These are phyloP conservation scores for Chytriomyces sp. DNA, from an alignment of 192 early-diverging fungal species.

Conservation along the genomic window DNA sequence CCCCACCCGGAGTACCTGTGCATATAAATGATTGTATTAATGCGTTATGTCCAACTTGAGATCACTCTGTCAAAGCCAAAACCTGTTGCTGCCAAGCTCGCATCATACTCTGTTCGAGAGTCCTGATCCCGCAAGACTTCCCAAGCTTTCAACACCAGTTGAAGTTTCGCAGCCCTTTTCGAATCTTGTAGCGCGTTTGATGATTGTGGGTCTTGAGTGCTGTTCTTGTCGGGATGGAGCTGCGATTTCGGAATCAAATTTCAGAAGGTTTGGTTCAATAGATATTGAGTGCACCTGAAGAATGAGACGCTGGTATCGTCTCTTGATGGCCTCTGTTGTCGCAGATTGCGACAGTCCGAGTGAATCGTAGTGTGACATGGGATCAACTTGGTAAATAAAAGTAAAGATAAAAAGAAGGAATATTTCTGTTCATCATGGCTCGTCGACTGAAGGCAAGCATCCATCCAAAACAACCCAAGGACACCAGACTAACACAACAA, in stretches of 20 bases:
- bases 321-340: slow-evolving; percentile 9
- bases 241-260: not conserved
- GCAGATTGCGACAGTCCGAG: too few species aligned
- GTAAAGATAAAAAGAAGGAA: too few species aligned
- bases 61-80: not conserved
- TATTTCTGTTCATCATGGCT: too few species aligned
- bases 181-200: not conserved
- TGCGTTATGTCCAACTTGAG: not conserved
- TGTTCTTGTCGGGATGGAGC: slow-evolving; percentile 36
- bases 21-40: not conserved
- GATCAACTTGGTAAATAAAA: too few species aligned
- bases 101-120: slow-evolving; percentile 1
- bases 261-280: not conserved
- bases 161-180: not conserved
- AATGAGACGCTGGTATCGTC: slow-evolving; percentile 12
- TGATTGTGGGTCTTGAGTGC: not conserved
- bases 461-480: too few species aligned
- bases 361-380: not conserved
- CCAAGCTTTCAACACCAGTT: slow-evolving; percentile 25
- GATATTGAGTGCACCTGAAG: slow-evolving; percentile 8
- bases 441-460: too few species aligned
- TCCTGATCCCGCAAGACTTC: slow-evolving; percentile 20
- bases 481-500: too few species aligned
- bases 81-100: not conserved
- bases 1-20: not conserved